phyloP scores from a whole-genome alignment of 2,329 filamentous ascomycete genomes.

The Penicillium decumbens region DNA sequence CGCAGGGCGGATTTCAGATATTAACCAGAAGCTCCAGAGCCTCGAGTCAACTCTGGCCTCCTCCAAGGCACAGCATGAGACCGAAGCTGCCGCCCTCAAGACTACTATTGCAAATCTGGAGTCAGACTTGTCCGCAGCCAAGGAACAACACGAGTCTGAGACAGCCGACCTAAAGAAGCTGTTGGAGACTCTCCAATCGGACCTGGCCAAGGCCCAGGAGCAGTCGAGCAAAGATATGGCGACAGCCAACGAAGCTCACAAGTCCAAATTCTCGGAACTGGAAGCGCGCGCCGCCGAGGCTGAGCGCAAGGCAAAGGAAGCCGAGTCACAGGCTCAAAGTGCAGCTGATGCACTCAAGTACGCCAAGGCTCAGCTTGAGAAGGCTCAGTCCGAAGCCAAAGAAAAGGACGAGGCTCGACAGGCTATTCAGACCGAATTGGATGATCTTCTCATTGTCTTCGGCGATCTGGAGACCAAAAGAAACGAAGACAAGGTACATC shows the following conservation, averaged over 20 bases:
- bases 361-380: constrained; percentile 27
- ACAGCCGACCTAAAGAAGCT: constrained; percentile 56
- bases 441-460: constrained; percentile 77
- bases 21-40: constrained; percentile 57
- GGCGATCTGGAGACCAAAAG: constrained; percentile 74
- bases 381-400: constrained; percentile 30
- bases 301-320: constrained; percentile 26
- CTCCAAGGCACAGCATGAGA: constrained; percentile 50
- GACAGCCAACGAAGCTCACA: constrained; percentile 50
- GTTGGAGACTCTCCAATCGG: constrained; percentile 53
- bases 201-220: constrained; percentile 48
- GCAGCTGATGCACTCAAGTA: constrained; percentile 54
- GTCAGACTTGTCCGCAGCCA: constrained; percentile 37
- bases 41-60: constrained; percentile 51
- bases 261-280: constrained; percentile 42
- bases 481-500: constrained; percentile 65
- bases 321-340: constrained; percentile 40
- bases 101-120: constrained; percentile 58
- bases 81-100: constrained; percentile 55
- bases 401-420: constrained; percentile 60
- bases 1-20: constrained; percentile 57
- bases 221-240: constrained; percentile 54
- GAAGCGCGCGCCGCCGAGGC: constrained; percentile 49
- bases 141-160: constrained; percentile 57
- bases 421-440: constrained; percentile 65